Percentiles rank a stretch among this genome's conserved stretches.
These are phyloP conservation scores for Globisporangium echinulatum DNA, from an alignment of 352 stramenopile genomes.

Conservation along the genomic window DNA sequence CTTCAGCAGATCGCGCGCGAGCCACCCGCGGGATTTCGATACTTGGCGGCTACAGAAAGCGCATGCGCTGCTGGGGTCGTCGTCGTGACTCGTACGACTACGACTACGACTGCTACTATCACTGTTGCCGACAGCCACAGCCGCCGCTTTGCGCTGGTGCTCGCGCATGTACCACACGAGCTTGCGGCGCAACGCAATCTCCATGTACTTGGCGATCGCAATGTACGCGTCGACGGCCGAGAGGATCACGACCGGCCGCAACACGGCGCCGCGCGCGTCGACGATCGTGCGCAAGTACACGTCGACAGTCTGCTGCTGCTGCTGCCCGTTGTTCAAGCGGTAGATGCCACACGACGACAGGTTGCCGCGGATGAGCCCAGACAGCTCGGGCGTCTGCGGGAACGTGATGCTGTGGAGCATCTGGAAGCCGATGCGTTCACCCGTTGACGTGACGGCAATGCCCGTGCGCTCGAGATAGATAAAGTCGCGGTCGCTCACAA, in stretches of 20 bases:
- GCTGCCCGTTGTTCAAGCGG: neutral
- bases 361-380: conserved; percentile 4
- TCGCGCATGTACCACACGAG: conserved; percentile 1
- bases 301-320: neutral
- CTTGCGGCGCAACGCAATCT: conserved; percentile 6
- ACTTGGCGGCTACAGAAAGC: too few species aligned
- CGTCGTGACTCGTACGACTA: too few species aligned
- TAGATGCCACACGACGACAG: conserved; percentile 7
- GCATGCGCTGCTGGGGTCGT: neutral
- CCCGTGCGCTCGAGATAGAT: conserved; percentile 14
- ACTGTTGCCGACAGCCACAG: neutral
- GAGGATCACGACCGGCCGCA: neutral
- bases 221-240: conserved; percentile 7
- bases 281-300: neutral
- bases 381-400: conserved; percentile 5
- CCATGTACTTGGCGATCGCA: conserved; percentile 2
- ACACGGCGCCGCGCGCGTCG: conserved; percentile 1
- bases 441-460: neutral
- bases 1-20: conserved; percentile 6
- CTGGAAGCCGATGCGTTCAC: conserved; percentile 11
- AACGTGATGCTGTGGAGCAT: conserved; percentile 13
- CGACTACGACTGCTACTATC: conserved; percentile 4
- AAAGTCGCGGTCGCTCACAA: conserved; percentile 11
- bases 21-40: too few species aligned
- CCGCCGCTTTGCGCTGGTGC: neutral